A percentile compares a stretch with the other conserved stretches of the same genome.
phyloP scores from a whole-genome alignment of 768 basidiomycete species.

The Russula virescens region DNA sequence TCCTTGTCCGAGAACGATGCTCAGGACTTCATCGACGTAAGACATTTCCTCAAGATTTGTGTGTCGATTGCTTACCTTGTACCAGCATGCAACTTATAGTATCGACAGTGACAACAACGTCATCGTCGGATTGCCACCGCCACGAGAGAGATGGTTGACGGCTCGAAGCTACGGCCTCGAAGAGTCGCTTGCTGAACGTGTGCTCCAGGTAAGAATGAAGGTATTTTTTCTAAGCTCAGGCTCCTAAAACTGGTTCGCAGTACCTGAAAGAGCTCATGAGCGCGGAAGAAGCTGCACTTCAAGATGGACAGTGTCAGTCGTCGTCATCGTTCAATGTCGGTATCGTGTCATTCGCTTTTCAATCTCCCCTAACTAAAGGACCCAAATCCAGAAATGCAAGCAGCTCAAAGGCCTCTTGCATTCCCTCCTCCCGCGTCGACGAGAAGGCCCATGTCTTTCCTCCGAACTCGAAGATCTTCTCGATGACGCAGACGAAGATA shows the following conservation, averaged over 20 bases:
- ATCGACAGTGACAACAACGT: slow-evolving; percentile 22
- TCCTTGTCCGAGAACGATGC: slow-evolving; percentile 19
- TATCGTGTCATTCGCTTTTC: neutral
- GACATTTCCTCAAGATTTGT: neutral
- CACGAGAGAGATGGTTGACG: slow-evolving; percentile 20
- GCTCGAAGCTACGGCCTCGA: slow-evolving; percentile 19
- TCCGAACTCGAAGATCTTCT: slow-evolving; percentile 22
- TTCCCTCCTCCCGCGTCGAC: slow-evolving; percentile 16
- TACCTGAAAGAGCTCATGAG: slow-evolving; percentile 20
- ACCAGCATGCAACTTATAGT: slow-evolving; percentile 21
- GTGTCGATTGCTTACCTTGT: neutral
- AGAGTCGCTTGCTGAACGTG: slow-evolving; percentile 20
- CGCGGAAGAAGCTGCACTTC: slow-evolving; percentile 11
- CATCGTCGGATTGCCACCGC: slow-evolving; percentile 19
- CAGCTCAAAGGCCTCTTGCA: slow-evolving; percentile 21
- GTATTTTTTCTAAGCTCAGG: neutral
- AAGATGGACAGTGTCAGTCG: neutral
- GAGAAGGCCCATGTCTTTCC: slow-evolving; percentile 10
- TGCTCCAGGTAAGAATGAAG: slow-evolving; percentile 11
- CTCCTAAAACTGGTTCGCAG: neutral
- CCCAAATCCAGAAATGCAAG: slow-evolving; percentile 11
- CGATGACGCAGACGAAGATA: slow-evolving; percentile 16
- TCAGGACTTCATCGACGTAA: slow-evolving; percentile 24
- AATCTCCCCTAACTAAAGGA: neutral
- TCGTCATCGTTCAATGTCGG: slow-evolving; percentile 3